Conservation (phyloP, 169 alveolate genomes). For the Theileria orientalis region DNA sequence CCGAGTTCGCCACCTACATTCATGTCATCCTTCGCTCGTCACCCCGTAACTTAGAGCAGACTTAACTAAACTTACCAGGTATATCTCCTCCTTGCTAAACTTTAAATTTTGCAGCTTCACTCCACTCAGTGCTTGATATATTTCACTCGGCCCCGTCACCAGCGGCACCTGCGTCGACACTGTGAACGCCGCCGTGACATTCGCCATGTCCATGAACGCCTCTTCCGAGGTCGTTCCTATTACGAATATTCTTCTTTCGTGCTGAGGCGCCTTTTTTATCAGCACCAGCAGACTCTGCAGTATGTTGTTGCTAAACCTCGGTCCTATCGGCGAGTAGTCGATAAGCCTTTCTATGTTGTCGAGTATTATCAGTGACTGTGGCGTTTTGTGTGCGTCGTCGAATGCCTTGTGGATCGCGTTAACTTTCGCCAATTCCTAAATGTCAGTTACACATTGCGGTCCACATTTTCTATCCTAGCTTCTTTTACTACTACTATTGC, state of each 20-base stretch:
- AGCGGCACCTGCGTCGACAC: slow-evolving; percentile 60
- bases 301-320: slow-evolving; percentile 93
- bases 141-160: slow-evolving; percentile 63
- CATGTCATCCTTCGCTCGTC: neutral
- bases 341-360: slow-evolving; percentile 97
- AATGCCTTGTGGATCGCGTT: slow-evolving; percentile 90
- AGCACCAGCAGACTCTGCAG: slow-evolving; percentile 93
- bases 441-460: neutral
- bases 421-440: slow-evolving; percentile 73
- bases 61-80: slow-evolving; percentile 17
- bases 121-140: slow-evolving; percentile 54
- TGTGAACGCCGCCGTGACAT: slow-evolving; percentile 57
- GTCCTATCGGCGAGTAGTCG: slow-evolving; percentile 97
- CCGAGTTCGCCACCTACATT: slow-evolving; percentile 54
- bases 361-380: slow-evolving; percentile 88
- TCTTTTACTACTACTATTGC: too few relatives aligned
- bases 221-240: slow-evolving; percentile 95
- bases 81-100: slow-evolving; percentile 48
- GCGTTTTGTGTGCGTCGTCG: slow-evolving; percentile 98
- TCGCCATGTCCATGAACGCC: slow-evolving; percentile 77
- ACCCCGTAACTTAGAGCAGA: neutral
- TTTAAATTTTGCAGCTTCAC: neutral
- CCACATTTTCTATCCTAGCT: neutral
- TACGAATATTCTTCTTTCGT: slow-evolving; percentile 89
- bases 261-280: slow-evolving; percentile 93